Base-by-base conservation (phyloP, 2,329 filamentous ascomycete genomes). In the Cercospora nicotianae region DNA sequence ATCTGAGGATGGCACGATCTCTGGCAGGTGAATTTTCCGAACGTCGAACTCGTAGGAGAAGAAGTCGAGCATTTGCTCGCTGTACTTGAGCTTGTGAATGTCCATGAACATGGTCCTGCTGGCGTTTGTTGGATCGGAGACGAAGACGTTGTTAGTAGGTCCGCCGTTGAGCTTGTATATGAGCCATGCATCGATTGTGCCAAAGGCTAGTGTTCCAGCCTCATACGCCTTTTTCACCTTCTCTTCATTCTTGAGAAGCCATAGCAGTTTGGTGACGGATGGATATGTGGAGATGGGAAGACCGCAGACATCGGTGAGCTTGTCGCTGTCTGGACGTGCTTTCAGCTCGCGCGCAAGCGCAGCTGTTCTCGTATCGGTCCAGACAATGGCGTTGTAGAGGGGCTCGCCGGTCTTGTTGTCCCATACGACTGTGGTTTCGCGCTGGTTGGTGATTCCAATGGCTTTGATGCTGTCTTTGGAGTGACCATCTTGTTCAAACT, bases 41-140 rank as follows among this genome's bases (percentile, higher is more conserved):
- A 82, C 81, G 77, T 94, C 89, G 69, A 97, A 86, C 57, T 87
- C 87, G 66, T 76, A 78, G 6, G 75, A 76, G 80, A 96, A 96
- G 82, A 96, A 96, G 26, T 87, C 81, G 28, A 96, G 82, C 28
- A 96, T 85, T 48, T 85, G 84, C 66, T 93, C 88, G 77, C 94
- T 92, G 80, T 96, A 97, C 74, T 93, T 80, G 67, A 93, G 84
- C 10, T 89, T 94, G 74, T 89, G 86, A 64, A 97, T 84, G 80
- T 96, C 93, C 90, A 96, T 94, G 80, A 97, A 95, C 93, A 96
- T 96, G 69, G 93, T 97, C 76, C 93, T 85, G 63, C 91, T 94
- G 20, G 93, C 93, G 78, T 97, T 97, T 69, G 91, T 93, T 59
- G 90, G 88, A 79, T 97, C 93, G 0, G 93, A 95, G 67, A 96